phyloP scores from a whole-genome alignment of 164 flowering plant genomes.

The Aristolochia fimbriata region DNA sequence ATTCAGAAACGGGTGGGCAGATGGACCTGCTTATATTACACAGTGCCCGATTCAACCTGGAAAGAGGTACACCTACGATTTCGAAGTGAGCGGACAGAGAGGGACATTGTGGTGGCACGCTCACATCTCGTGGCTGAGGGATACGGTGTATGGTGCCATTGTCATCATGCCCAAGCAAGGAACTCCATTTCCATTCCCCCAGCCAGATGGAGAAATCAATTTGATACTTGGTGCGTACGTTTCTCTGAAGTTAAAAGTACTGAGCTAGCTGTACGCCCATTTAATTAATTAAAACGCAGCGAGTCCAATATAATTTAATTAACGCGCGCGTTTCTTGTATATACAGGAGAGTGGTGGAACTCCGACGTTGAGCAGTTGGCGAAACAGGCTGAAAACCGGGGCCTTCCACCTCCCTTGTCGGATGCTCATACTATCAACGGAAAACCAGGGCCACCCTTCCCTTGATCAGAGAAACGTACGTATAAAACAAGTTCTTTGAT shows the following conservation, averaged over 20 bases:
- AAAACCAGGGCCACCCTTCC: constrained; percentile 55
- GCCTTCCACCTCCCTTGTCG: constrained; percentile 44
- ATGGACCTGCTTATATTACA: constrained; percentile 60
- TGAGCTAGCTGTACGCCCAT: too few species aligned
- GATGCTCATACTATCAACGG: constrained; percentile 69
- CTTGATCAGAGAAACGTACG: constrained; percentile 55
- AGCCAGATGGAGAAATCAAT: constrained; percentile 30
- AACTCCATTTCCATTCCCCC: constrained; percentile 45
- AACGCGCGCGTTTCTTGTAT: too few species aligned
- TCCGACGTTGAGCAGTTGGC: constrained; percentile 35
- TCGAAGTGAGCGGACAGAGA: constrained; percentile 45
- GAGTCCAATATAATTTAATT: too few species aligned
- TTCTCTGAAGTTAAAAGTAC: too few species aligned
- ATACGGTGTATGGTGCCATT: constrained; percentile 58
- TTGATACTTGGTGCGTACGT: constrained; percentile 31
- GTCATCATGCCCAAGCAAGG: constrained; percentile 43
- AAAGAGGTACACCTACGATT: constrained; percentile 36
- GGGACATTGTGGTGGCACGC: constrained; percentile 76
- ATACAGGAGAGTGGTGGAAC: constrained; percentile 67
- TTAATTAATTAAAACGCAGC: too few species aligned
- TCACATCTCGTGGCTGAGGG: constrained; percentile 55
- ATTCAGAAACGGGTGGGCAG: constrained; percentile 59
- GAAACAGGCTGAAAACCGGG: constrained; percentile 35
- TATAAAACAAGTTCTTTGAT: too few species aligned
- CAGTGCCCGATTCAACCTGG: constrained; percentile 58